A percentile compares a stretch with the other conserved stretches of the same genome.
These are phyloP conservation scores for Olyra latifolia DNA, from an alignment of 176 grass and related monocot species.

Conservation along the genomic window DNA sequence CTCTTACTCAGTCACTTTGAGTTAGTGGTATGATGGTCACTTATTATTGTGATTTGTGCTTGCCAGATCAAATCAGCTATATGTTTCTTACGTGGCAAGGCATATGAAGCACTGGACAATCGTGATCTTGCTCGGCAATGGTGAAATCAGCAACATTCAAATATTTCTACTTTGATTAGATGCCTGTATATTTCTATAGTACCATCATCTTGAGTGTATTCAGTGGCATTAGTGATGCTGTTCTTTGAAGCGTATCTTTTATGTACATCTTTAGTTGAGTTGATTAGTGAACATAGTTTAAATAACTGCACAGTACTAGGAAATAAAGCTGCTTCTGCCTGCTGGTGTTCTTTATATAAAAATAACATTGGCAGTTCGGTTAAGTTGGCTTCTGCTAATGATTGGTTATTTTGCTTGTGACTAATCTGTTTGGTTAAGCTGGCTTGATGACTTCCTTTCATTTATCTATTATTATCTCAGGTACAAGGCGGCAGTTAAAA, in stretches of 20 bases:
- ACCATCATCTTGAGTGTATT: neutral
- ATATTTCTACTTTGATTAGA: neutral
- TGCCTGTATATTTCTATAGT: constrained; percentile 8
- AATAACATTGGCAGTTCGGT: neutral
- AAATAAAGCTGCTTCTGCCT: neutral
- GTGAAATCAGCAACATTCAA: constrained; percentile 37
- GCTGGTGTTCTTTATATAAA: neutral
- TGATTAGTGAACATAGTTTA: neutral
- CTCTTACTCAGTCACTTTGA: neutral
- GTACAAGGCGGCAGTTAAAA: constrained; percentile 96
- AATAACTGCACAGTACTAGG: neutral
- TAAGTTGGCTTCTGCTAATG: neutral
- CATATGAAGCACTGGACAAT: constrained; percentile 91
- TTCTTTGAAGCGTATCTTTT: neutral
- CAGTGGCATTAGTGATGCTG: neutral
- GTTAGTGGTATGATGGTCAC: neutral
- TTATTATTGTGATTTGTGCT: constrained; percentile 29
- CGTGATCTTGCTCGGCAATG: constrained; percentile 85
- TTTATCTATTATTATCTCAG: constrained; percentile 41
- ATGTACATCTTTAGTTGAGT: neutral
- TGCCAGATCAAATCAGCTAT: constrained; percentile 87
- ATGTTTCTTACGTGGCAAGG: constrained; percentile 95
- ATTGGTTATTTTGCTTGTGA: neutral
- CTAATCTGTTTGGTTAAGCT: neutral
- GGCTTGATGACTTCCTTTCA: constrained; percentile 13